phyloP scores from a whole-genome alignment of 805 yeast species.

The Candida sithepensis region DNA sequence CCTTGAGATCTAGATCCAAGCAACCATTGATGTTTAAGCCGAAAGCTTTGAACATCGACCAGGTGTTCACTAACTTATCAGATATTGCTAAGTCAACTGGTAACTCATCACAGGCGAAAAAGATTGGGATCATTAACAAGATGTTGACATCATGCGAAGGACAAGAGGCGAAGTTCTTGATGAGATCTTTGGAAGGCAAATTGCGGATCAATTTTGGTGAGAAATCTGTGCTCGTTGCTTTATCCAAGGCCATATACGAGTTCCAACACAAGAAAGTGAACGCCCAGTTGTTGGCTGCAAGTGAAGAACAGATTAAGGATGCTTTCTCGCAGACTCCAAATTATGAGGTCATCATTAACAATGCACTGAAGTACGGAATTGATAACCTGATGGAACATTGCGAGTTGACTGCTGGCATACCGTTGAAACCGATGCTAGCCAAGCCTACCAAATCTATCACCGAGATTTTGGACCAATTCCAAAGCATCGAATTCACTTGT shows the following conservation, averaged over 20 bases:
- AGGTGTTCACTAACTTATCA: conserved; percentile 70
- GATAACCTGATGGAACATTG: conserved; percentile 61
- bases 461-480: conserved; percentile 89
- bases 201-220: conserved; percentile 92
- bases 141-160: conserved; percentile 84
- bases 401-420: conserved; percentile 84
- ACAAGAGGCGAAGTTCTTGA: conserved; percentile 83
- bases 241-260: conserved; percentile 77
- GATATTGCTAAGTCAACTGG: conserved; percentile 79
- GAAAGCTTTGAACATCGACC: conserved; percentile 65
- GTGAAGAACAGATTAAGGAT: conserved; percentile 77
- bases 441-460: conserved; percentile 92
- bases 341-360: conserved; percentile 71
- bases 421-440: conserved; percentile 96
- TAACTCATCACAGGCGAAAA: conserved; percentile 72
- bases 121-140: conserved; percentile 74
- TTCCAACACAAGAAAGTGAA: conserved; percentile 43
- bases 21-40: conserved; percentile 96
- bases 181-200: conserved; percentile 90
- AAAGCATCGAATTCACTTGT: conserved; percentile 82
- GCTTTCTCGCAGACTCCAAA: conserved; percentile 90
- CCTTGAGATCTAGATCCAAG: conserved; percentile 73
- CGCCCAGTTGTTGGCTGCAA: conserved; percentile 49
- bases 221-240: conserved; percentile 78
- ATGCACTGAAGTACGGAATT: conserved; percentile 67